These are phyloP conservation scores for Linum tenue DNA, from an alignment of 345 rosid species.

Conservation along the genomic window DNA sequence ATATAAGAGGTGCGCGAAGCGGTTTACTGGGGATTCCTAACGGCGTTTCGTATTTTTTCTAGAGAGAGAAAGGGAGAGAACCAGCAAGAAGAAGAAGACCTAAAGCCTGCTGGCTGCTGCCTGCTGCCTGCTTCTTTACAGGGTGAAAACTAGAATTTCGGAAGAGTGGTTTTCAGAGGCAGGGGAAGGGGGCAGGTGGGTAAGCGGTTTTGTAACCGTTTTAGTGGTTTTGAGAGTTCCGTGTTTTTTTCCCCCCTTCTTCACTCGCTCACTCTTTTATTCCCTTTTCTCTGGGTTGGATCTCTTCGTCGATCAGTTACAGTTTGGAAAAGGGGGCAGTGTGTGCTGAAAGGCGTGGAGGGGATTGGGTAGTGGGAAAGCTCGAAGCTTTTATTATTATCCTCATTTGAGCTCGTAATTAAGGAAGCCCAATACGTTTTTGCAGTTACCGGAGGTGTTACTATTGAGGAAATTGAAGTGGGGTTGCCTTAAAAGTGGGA, in stretches of 20 bases:
- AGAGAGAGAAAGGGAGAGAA: neutral
- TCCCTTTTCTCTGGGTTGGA: neutral
- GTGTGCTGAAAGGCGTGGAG: neutral
- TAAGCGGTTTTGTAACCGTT: constrained; percentile 1
- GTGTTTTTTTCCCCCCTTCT: no score
- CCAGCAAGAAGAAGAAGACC: neutral
- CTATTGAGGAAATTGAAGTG: neutral
- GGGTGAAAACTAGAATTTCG: neutral
- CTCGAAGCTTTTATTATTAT: neutral
- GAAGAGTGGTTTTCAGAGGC: neutral
- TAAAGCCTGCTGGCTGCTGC: neutral
- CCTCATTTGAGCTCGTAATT: neutral
- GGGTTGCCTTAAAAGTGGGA: neutral
- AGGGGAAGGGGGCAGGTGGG: neutral
- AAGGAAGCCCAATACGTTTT: neutral
- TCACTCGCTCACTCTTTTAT: no score
- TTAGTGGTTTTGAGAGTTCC: no score
- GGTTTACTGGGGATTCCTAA: neutral
- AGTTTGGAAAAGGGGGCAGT: neutral
- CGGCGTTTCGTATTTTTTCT: neutral
- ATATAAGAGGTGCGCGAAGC: constrained; percentile 3
- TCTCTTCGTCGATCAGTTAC: neutral
- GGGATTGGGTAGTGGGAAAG: neutral
- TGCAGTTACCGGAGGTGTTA: neutral
- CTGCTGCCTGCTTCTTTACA: neutral